A percentile compares a stretch with the other conserved stretches of the same genome.
Evolutionary conservation across 352 stramenopile genomes (phyloP).

Genomic region (Phytophthora macrochlamydospora): DNA sequence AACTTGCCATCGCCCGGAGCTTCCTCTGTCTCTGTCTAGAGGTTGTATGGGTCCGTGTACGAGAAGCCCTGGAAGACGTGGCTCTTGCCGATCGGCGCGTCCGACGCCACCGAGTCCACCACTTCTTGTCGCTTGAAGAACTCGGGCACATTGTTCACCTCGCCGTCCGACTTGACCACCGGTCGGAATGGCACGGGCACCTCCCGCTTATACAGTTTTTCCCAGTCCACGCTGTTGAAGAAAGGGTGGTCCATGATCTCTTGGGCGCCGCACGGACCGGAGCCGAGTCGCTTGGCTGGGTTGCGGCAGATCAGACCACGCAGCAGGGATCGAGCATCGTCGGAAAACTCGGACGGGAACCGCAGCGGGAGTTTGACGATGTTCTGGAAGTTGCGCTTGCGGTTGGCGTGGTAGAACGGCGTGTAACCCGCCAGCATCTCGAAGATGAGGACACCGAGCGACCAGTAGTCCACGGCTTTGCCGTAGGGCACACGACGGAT

Average conservation of each 20-base stretch:
- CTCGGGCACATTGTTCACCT: constrained; percentile 79
- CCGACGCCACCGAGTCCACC: constrained; percentile 65
- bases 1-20: constrained; percentile 9
- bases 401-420: constrained; percentile 80
- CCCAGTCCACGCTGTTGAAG: constrained; percentile 79
- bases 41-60: constrained; percentile 74
- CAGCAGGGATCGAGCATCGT: constrained; percentile 77
- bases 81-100: constrained; percentile 64
- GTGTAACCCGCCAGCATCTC: constrained; percentile 86
- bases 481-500: constrained; percentile 78
- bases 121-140: constrained; percentile 86
- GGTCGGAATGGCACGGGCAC: constrained; percentile 68
- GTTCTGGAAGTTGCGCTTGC: constrained; percentile 89
- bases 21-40: constrained; percentile 30
- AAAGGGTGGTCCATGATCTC: constrained; percentile 90
- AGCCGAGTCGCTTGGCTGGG: constrained; percentile 76
- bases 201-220: constrained; percentile 79
- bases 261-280: constrained; percentile 60
- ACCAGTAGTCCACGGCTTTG: constrained; percentile 90
- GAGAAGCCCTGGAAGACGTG: constrained; percentile 83
- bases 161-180: constrained; percentile 69
- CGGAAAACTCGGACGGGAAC: constrained; percentile 78
- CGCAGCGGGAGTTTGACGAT: constrained; percentile 80
- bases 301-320: constrained; percentile 76
- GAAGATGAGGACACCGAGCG: constrained; percentile 82